Conservation (phyloP, 306 rosid species). For the Vigna unguiculata region DNA sequence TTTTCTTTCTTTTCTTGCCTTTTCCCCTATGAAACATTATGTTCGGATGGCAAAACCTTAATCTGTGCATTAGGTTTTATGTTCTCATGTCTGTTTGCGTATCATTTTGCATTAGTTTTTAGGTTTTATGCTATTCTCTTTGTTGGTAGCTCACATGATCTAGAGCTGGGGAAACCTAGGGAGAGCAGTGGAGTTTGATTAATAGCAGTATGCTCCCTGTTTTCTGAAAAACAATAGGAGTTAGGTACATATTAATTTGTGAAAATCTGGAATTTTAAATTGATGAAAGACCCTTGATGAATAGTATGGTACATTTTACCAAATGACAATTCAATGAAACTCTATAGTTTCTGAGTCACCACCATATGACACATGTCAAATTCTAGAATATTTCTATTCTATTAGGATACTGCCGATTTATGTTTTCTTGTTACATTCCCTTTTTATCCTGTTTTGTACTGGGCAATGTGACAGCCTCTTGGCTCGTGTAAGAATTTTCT, state of each 20-base stretch:
- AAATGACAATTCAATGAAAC: neutral
- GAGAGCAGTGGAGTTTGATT: too few species aligned
- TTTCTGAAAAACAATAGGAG: too few species aligned
- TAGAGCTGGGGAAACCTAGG: too few species aligned
- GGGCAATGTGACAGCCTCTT: neutral
- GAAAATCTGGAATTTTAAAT: slow-evolving; percentile 10
- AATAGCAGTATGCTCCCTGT: too few species aligned
- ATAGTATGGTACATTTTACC: neutral
- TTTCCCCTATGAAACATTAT: neutral
- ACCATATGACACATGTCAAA: neutral
- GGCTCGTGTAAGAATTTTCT: neutral
- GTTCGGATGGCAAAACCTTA: neutral
- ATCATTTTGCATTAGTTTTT: slow-evolving; percentile 4
- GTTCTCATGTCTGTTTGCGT: slow-evolving; percentile 23
- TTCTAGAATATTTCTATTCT: neutral
- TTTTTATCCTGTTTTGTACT: neutral
- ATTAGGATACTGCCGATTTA: neutral
- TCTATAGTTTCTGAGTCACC: neutral
- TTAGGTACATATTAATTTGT: too few species aligned
- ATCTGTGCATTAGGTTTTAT: slow-evolving; percentile 5
- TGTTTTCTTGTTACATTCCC: neutral
- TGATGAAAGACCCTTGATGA: neutral
- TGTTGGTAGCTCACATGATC: neutral
- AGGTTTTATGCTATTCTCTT: neutral
- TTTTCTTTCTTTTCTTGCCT: slow-evolving; percentile 2